Evolutionary conservation across 495 filamentous ascomycete species (phyloP).

Genomic region (Xylaria telfairii): DNA sequence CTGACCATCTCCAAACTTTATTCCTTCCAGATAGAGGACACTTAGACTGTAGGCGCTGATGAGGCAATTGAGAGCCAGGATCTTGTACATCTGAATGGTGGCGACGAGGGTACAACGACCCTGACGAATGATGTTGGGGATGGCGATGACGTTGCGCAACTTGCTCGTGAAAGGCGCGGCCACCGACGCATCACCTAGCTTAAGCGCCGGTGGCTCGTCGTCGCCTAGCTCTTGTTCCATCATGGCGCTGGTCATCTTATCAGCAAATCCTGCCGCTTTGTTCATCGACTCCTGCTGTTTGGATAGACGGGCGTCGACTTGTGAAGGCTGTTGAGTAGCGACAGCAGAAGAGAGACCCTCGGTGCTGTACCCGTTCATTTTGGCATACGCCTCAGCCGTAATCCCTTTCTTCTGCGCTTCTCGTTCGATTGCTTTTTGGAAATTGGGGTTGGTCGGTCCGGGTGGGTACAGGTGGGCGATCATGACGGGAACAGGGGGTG

Average conservation of each 20-base stretch:
- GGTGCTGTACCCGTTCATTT: conserved; percentile 46
- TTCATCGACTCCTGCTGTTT: conserved; percentile 68
- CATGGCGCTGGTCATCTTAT: conserved; percentile 85
- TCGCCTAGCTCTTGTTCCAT: conserved; percentile 90
- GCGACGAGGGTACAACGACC: conserved; percentile 96
- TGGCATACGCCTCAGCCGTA: conserved; percentile 49
- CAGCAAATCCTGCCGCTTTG: conserved; percentile 78
- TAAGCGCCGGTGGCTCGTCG: conserved; percentile 91
- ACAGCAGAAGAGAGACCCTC: conserved; percentile 74
- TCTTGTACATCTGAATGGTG: conserved; percentile 99
- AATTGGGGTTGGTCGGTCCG: conserved; percentile 91
- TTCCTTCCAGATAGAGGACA: conserved; percentile 95
- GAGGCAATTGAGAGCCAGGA: conserved; percentile 95
- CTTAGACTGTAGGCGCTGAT: conserved; percentile 98
- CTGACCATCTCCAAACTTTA: conserved; percentile 99
- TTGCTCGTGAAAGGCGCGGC: conserved; percentile 98
- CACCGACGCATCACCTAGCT: conserved; percentile 96
- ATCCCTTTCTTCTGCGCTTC: conserved; percentile 78
- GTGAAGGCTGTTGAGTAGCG: conserved; percentile 71
- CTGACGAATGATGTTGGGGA: conserved; percentile 98
- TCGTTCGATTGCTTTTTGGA: conserved; percentile 86
- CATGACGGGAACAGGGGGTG: conserved; percentile 83
- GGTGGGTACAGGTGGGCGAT: conserved; percentile 96
- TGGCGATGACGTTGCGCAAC: conserved; percentile 93
- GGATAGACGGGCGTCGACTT: conserved; percentile 60